Conservation (phyloP, 129 eudicot genomes). For the Logfia minima region DNA sequence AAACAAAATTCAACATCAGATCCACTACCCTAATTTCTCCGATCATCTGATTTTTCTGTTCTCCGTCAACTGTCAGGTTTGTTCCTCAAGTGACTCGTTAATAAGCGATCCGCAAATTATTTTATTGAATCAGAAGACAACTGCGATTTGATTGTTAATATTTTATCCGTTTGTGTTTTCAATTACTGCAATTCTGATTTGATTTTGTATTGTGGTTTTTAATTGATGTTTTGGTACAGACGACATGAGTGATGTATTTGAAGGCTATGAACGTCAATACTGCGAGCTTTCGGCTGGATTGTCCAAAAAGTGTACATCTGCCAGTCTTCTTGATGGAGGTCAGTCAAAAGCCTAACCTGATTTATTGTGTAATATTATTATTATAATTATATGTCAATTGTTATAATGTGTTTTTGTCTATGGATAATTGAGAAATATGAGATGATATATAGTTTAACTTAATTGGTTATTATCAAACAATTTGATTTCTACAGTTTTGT, state of each 20-base stretch:
- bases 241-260: slow-evolving; percentile 57
- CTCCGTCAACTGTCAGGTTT: slow-evolving; percentile 27
- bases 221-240: slow-evolving; percentile 7
- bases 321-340: slow-evolving; percentile 58
- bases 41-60: slow-evolving; percentile 17
- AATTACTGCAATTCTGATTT: slow-evolving; percentile 9
- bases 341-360: slow-evolving; percentile 4
- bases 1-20: slow-evolving; percentile 13
- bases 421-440: not conserved
- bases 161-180: slow-evolving; percentile 3
- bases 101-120: slow-evolving; percentile 16
- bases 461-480: not conserved
- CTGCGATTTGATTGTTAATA: not conserved
- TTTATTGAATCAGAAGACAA: not conserved
- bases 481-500: no score
- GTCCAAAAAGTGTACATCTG: slow-evolving; percentile 57
- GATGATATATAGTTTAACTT: not conserved
- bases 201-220: not conserved
- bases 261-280: slow-evolving; percentile 70
- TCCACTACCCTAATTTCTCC: slow-evolving; percentile 14
- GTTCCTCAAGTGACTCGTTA: not conserved
- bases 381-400: not conserved
- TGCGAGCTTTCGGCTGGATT: slow-evolving; percentile 67
- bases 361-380: not conserved
- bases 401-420: not conserved